A percentile compares a stretch with the other conserved stretches of the same genome.
Evolutionary conservation across 768 basidiomycete genomes (phyloP).

Genomic region (Coprinopsis strossmayeri): DNA sequence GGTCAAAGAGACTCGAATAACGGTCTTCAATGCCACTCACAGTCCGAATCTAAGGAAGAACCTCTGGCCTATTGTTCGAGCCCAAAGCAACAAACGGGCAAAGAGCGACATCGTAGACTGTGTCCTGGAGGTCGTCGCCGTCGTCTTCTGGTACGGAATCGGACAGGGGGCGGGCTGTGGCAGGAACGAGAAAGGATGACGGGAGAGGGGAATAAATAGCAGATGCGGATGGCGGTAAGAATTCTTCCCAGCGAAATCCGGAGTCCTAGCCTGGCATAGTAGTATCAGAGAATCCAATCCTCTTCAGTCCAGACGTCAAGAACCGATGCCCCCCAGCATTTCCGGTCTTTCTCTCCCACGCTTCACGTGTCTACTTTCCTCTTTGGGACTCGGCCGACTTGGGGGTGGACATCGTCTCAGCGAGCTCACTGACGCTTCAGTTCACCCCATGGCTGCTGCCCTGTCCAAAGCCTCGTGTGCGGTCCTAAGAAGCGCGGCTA

Average conservation of each 20-base stretch:
- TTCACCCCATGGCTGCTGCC: constrained; percentile 4
- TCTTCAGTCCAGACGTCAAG: constrained; percentile 6
- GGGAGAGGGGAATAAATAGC: constrained; percentile 12
- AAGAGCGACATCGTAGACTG: constrained; percentile 16
- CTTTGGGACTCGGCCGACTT: not conserved
- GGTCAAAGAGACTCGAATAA: constrained; percentile 3
- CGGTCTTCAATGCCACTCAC: constrained; percentile 37
- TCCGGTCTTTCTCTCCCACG: constrained; percentile 6
- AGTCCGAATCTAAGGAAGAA: constrained; percentile 74
- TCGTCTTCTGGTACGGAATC: not conserved
- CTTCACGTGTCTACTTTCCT: constrained; percentile 3
- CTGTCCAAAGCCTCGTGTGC: constrained; percentile 16
- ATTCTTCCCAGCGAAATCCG: not conserved
- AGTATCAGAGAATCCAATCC: constrained; percentile 1
- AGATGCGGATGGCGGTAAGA: constrained; percentile 5
- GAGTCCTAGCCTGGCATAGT: constrained; percentile 1
- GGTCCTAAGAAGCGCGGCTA: constrained; percentile 1
- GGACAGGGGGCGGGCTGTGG: not conserved
- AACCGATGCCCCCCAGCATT: too few species aligned
- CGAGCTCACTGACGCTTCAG: not conserved
- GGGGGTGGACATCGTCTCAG: too few species aligned
- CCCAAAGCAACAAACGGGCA: constrained; percentile 27
- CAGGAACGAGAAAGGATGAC: not conserved
- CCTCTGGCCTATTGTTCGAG: constrained; percentile 34
- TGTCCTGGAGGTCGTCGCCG: not conserved